Conservation (phyloP, 2,329 filamentous ascomycete genomes). For the Penicillium corylophilum region DNA sequence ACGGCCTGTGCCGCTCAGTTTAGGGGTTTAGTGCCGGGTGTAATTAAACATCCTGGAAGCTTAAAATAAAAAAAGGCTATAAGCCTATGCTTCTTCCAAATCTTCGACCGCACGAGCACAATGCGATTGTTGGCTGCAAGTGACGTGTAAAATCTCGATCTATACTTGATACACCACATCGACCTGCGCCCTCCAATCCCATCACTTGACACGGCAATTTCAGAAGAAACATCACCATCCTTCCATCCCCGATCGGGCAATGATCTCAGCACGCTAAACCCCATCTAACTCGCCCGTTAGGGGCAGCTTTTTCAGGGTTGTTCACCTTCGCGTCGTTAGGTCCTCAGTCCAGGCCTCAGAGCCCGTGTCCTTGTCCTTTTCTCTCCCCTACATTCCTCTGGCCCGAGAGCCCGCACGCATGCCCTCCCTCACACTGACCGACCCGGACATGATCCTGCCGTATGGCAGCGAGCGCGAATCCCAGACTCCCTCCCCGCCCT, state of each 20-base stretch:
- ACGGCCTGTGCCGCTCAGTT: neutral
- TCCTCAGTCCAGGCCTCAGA: neutral
- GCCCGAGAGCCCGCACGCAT: conserved; percentile 41
- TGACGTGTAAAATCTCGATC: neutral
- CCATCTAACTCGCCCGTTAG: conserved; percentile 16
- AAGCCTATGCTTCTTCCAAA: neutral
- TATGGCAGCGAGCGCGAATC: conserved; percentile 55
- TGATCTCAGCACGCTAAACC: conserved; percentile 26
- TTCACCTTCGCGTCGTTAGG: neutral
- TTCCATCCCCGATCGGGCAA: conserved; percentile 17
- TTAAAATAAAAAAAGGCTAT: no score
- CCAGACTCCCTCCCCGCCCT: conserved; percentile 54
- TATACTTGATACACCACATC: neutral
- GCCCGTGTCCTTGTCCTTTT: neutral
- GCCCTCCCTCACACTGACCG: conserved; percentile 82
- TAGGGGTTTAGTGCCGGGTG: neutral
- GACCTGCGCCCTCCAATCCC: neutral
- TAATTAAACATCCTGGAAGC: conserved; percentile 16
- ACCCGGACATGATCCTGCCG: conserved; percentile 92
- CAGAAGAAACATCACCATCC: conserved; percentile 6
- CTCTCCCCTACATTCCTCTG: conserved; percentile 1
- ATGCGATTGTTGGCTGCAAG: neutral
- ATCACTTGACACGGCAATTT: neutral
- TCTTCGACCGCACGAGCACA: neutral
- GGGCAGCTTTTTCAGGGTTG: conserved; percentile 18